Base-by-base conservation (phyloP, 495 filamentous ascomycete species). In the Aspergillus leporis region DNA sequence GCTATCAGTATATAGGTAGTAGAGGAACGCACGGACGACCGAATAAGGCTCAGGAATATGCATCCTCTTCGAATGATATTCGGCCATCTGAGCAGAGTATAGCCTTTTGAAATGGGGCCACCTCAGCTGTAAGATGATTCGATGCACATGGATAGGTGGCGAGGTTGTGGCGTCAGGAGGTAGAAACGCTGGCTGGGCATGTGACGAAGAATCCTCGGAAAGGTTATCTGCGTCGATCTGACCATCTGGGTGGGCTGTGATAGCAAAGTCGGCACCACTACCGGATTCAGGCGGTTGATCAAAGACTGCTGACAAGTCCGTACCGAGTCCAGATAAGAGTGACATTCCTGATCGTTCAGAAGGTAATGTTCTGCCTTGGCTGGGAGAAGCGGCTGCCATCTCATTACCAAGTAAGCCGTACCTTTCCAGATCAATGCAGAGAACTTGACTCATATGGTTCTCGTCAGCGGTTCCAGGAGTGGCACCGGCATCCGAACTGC, bases 21-120 rank as follows among this genome's bases (percentile, higher is more conserved):
- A 94, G 23, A 98, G 78, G 68, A 98, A 98, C 2, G 92, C 90
- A 58, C 90, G 91, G 55, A 98, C 95, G 5, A 96, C 92, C 5
- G 87, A 87, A 70, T 97, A 98, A 2, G 92, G 91, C 68, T 98
- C 95, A 0, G 95, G 93, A 43, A 98, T 96, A 73, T 98, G 94
- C 89, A 98, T 93, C 69, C 90, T 90, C 65, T 93, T 92, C 13
- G 90, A 91, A 70, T 98, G 94, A 66, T 94, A 98, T 69, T 98
- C 94, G 10, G 88, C 85, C 94, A 98, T 98, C 63, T 96, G 91
- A 10, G 93, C 85, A 19, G 90, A 83, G 73, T 94, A 97, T 5
- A 98, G 73, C 10, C 93, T 87, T 23, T 87, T 86, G 72, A 98
- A 98, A 70, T 98, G 95, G 14, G 94, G 93, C 94, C 94, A 98